Evolutionary conservation across 768 basidiomycete genomes (phyloP).

Genomic region (Lactarius psammicola): DNA sequence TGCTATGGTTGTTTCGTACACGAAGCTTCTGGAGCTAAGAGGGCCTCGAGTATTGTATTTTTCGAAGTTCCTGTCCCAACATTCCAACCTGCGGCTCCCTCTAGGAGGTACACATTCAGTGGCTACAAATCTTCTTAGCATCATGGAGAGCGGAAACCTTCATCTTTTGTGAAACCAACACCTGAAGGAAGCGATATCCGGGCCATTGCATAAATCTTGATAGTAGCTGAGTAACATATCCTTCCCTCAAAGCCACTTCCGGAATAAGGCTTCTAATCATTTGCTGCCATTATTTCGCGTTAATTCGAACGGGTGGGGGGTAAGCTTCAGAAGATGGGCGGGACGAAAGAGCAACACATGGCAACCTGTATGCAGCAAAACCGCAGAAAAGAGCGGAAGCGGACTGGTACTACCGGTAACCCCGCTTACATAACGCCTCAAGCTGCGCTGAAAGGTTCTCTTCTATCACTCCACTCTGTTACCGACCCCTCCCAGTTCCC

Average conservation of each 20-base stretch:
- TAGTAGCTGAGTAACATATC: not conserved
- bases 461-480: not conserved
- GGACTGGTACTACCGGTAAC: too few species aligned
- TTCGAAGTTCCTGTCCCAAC: not conserved
- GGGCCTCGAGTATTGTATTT: too few species aligned
- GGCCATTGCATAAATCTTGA: not conserved
- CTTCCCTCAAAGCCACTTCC: not conserved
- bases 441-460: not conserved
- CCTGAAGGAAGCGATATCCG: not conserved
- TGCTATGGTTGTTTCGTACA: not conserved
- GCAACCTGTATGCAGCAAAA: not conserved
- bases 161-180: not conserved
- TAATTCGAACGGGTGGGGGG: not conserved
- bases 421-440: not conserved
- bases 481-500: not conserved
- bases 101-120: not conserved
- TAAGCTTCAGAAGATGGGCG: not conserved
- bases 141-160: not conserved
- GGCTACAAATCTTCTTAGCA: not conserved
- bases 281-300: not conserved
- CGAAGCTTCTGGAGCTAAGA: not conserved
- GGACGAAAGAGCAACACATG: not conserved
- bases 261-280: not conserved
- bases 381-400: too few species aligned
- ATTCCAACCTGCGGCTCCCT: not conserved